These are phyloP conservation scores for Peniophora sp. DNA, from an alignment of 1,284 basidiomycete genomes.

Conservation along the genomic window DNA sequence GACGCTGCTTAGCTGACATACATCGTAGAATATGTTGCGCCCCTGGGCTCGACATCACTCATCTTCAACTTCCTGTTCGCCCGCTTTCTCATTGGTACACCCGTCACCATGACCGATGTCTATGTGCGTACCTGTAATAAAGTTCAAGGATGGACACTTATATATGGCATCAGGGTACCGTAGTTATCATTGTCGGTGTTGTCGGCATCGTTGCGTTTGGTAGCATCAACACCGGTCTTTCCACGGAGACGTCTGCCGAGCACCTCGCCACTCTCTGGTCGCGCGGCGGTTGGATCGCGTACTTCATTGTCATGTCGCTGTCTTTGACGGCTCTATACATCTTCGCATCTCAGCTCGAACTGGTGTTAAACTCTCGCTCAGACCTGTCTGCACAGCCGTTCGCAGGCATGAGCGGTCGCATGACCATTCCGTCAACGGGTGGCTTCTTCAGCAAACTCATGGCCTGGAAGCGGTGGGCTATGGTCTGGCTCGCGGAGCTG, in stretches of 20 bases:
- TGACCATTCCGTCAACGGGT: constrained; percentile 14
- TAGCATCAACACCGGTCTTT: constrained; percentile 72
- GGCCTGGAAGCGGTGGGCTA: constrained; percentile 35
- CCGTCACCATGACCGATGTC: constrained; percentile 74
- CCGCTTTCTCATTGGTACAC: constrained; percentile 73
- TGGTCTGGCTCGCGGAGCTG: constrained; percentile 48
- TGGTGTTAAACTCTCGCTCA: constrained; percentile 53
- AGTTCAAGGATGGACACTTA: not conserved
- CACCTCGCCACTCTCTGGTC: constrained; percentile 80
- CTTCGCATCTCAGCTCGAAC: constrained; percentile 59
- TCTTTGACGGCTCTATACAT: constrained; percentile 62
- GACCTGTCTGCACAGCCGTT: constrained; percentile 57
- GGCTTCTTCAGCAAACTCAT: constrained; percentile 23
- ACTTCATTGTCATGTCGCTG: constrained; percentile 72
- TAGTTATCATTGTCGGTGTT: constrained; percentile 75
- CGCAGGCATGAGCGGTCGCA: constrained; percentile 30
- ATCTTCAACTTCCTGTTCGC: constrained; percentile 89
- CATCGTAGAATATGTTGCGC: constrained; percentile 71
- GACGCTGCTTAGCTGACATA: not conserved
- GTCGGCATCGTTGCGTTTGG: constrained; percentile 83
- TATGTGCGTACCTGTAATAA: constrained; percentile 40
- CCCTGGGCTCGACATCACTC: constrained; percentile 75
- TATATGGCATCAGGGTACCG: constrained; percentile 52
- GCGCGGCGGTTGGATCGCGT: constrained; percentile 80
- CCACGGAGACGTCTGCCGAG: constrained; percentile 56